Percentiles rank a stretch among this genome's conserved stretches.
These are phyloP conservation scores for Domatiomyces catenatus DNA, from an alignment of 2,329 filamentous ascomycete species.

Conservation along the genomic window DNA sequence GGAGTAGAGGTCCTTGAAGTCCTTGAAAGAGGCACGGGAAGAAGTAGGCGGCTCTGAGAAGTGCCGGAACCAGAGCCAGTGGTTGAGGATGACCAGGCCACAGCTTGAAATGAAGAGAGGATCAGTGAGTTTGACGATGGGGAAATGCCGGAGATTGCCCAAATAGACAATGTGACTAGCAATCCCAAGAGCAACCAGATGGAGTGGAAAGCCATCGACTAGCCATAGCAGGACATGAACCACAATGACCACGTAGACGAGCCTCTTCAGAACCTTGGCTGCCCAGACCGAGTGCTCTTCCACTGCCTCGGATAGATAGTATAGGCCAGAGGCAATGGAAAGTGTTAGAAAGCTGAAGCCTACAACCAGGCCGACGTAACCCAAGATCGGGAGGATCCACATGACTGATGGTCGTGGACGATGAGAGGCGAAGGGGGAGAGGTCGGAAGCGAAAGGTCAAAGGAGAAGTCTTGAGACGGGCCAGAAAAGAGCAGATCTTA, in stretches of 20 bases:
- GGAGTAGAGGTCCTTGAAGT: constrained; percentile 23
- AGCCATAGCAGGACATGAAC: constrained; percentile 60
- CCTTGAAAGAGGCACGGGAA: constrained; percentile 31
- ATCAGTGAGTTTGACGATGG: constrained; percentile 70
- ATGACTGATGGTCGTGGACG: constrained; percentile 35
- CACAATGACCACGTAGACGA: constrained; percentile 70
- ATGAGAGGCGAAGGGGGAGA: background rate
- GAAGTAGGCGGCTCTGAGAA: constrained; percentile 48
- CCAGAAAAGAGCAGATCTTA: background rate
- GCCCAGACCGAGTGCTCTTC: constrained; percentile 93
- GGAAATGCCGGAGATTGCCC: constrained; percentile 65
- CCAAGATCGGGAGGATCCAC: constrained; percentile 91
- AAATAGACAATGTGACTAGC: constrained; percentile 71
- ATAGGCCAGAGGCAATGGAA: constrained; percentile 95
- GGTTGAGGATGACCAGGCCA: constrained; percentile 70
- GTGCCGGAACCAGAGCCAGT: constrained; percentile 90
- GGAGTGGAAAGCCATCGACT: constrained; percentile 72
- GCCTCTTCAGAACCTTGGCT: constrained; percentile 65
- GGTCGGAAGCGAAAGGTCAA: background rate
- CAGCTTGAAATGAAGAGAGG: constrained; percentile 77
- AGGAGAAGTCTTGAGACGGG: background rate
- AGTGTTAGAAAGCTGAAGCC: constrained; percentile 91
- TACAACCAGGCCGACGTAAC: constrained; percentile 71
- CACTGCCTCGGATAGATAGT: constrained; percentile 94
- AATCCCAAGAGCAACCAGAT: constrained; percentile 58